Percentiles rank a stretch among this genome's conserved stretches.
These are phyloP conservation scores for Porodaedalea pini DNA, from an alignment of 1,284 basidiomycete genomes.

Conservation along the genomic window DNA sequence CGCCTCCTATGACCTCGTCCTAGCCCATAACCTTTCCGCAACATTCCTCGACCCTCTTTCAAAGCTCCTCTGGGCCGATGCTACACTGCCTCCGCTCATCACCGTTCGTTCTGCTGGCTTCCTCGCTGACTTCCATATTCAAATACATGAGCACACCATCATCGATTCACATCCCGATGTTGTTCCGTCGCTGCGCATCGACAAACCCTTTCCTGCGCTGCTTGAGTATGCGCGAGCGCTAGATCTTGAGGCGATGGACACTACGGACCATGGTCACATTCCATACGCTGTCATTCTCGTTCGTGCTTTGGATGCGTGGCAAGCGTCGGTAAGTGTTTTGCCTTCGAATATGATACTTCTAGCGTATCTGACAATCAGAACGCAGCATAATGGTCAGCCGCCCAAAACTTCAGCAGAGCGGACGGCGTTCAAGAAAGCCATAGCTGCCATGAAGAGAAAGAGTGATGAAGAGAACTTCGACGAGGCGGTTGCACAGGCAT, in stretches of 20 bases:
- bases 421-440: slow-evolving; percentile 69
- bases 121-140: slow-evolving; percentile 82
- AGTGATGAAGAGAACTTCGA: slow-evolving; percentile 95
- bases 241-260: slow-evolving; percentile 74
- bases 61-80: slow-evolving; percentile 63
- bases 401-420: slow-evolving; percentile 71
- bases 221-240: slow-evolving; percentile 68
- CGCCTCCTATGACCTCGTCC: slow-evolving; percentile 70
- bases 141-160: slow-evolving; percentile 84
- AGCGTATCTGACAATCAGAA: slow-evolving; percentile 4
- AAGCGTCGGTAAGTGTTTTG: slow-evolving; percentile 47
- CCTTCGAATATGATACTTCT: neutral
- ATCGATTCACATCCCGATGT: slow-evolving; percentile 92
- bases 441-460: slow-evolving; percentile 62
- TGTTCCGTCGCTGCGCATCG: slow-evolving; percentile 80
- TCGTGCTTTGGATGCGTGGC: slow-evolving; percentile 80
- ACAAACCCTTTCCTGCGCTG: slow-evolving; percentile 83
- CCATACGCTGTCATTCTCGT: slow-evolving; percentile 88
- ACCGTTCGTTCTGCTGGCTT: slow-evolving; percentile 83
- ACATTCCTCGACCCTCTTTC: slow-evolving; percentile 57
- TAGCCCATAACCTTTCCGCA: slow-evolving; percentile 76
- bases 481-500: slow-evolving; percentile 82
- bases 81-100: slow-evolving; percentile 61
- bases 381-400: slow-evolving; percentile 59
- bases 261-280: slow-evolving; percentile 82